Evolutionary conservation across 139 green algal species (phyloP), one percentile per base, ranked within the genome.

Genomic region (Chlamydomonas sp.): DNA sequence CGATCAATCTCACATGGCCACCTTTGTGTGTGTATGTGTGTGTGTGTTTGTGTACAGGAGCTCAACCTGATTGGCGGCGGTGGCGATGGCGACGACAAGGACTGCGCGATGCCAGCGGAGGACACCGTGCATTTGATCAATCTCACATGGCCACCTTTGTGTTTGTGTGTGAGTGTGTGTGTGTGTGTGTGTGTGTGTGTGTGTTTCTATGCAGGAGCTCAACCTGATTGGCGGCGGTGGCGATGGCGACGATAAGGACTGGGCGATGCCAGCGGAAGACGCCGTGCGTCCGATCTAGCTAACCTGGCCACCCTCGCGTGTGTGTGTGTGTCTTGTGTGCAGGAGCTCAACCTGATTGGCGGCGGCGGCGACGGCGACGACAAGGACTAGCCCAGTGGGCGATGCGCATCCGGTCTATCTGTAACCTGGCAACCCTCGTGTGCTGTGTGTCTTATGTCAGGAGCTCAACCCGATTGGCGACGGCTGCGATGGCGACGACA

Each of bases 311-410:
- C 43, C 43, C 43, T 54, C 16, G 16, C 16, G 43, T 16, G 16
- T 16, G 43, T 54, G 43, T 54, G 43, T n/a, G n/a, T n/a, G n/a
- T n/a, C n/a, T 13, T 54, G 13, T 54, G 13, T 13, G 13, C 60
- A 67, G 28, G 43, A 68, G 54, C 68, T 73, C 29, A 73, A 73
- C 68, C 20, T 73, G 50, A 39, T 73, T 33, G 68, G 68, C 5
- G 68, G 54, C 1, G 36, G 54, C 16, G 10, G 8, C 34, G 54
- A 33, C 22, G 54, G 34, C 26, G 54, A 33, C 24, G 26, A 10
- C 24, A 20, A 10, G 54, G 54, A 64, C 26, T 64, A n/a, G n/a
- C n/a, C n/a, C n/a, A n/a, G n/a, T n/a, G n/a, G n/a, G n/a, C n/a
- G n/a, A n/a, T n/a, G n/a, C n/a, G n/a, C n/a, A n/a, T n/a, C n/a